Percentiles rank a stretch among this genome's conserved stretches.
phyloP scores from a whole-genome alignment of 495 filamentous ascomycete species.

The Podospora conica region DNA sequence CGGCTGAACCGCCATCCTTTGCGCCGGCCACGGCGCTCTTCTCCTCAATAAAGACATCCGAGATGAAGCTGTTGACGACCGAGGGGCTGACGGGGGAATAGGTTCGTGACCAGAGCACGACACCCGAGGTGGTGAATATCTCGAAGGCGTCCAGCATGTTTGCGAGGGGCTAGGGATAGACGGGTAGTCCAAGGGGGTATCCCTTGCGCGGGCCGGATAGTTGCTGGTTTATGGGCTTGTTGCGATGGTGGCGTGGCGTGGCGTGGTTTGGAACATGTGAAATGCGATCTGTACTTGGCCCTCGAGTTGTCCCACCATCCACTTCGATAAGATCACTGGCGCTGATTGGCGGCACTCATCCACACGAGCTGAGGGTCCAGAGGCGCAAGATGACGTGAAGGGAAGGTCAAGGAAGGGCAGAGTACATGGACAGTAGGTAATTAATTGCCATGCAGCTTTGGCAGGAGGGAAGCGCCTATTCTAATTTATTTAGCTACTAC shows the following conservation, averaged over 20 bases:
- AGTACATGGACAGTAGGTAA: not conserved
- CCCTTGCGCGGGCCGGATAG: not conserved
- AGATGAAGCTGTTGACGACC: slow-evolving; percentile 89
- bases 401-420: not conserved
- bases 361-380: not conserved
- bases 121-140: slow-evolving; percentile 89
- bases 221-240: not conserved
- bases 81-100: slow-evolving; percentile 73
- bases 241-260: not conserved
- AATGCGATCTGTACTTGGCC: not conserved
- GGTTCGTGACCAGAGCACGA: slow-evolving; percentile 91
- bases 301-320: not conserved
- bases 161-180: not conserved
- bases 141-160: slow-evolving; percentile 93
- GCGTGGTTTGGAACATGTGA: not conserved
- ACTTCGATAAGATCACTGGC: slow-evolving; percentile 11
- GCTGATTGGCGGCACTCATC: slow-evolving; percentile 8
- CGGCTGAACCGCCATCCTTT: slow-evolving; percentile 51
- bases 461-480: not conserved
- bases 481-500: not conserved
- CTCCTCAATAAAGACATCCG: slow-evolving; percentile 96
- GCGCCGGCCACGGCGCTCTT: slow-evolving; percentile 55
- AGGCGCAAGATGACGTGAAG: not conserved
- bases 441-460: too few species aligned
- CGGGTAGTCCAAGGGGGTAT: not conserved